Evolutionary conservation across 495 filamentous ascomycete species (phyloP).

Genomic region (Daldinia decipiens): DNA sequence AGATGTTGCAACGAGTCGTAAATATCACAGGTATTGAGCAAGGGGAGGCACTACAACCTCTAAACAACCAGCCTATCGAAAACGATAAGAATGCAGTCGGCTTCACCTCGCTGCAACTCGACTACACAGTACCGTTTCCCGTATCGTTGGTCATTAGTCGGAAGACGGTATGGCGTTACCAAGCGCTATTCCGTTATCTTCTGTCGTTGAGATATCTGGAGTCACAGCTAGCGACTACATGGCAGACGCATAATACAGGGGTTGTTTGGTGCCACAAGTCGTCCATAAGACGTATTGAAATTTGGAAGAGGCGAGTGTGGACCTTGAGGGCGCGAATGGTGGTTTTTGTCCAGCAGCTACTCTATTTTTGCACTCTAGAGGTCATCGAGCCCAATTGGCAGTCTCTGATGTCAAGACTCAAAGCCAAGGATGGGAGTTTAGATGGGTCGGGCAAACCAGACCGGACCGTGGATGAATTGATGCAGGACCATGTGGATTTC

Average conservation of each 20-base stretch:
- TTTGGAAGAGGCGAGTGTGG: conserved; percentile 94
- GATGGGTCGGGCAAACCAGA: conserved; percentile 65
- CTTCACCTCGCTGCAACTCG: conserved; percentile 90
- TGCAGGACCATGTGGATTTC: conserved; percentile 99
- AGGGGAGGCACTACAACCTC: conserved; percentile 71
- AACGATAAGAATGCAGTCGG: conserved; percentile 88
- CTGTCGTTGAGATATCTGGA: conserved; percentile 90
- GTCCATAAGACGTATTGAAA: conserved; percentile 76
- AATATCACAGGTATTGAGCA: conserved; percentile 94
- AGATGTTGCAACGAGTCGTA: conserved; percentile 94
- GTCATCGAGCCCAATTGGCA: conserved; percentile 99
- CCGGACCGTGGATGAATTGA: conserved; percentile 93
- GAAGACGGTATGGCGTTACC: conserved; percentile 94
- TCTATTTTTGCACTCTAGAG: conserved; percentile 96
- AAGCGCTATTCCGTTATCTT: conserved; percentile 93
- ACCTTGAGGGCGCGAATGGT: conserved; percentile 93
- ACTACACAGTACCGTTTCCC: conserved; percentile 96
- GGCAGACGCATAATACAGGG: conserved; percentile 89
- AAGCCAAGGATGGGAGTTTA: conserved; percentile 63
- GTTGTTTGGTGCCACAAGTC: conserved; percentile 85
- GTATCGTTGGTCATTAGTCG: conserved; percentile 94
- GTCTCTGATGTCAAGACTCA: conserved; percentile 84
- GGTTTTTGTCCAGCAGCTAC: conserved; percentile 92
- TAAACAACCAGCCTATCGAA: conserved; percentile 65
- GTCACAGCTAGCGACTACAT: conserved; percentile 80